Evolutionary conservation across 352 stramenopile species (phyloP), one percentile per base, ranked within the genome.

Genomic region (Phytophthora hybrid): DNA sequence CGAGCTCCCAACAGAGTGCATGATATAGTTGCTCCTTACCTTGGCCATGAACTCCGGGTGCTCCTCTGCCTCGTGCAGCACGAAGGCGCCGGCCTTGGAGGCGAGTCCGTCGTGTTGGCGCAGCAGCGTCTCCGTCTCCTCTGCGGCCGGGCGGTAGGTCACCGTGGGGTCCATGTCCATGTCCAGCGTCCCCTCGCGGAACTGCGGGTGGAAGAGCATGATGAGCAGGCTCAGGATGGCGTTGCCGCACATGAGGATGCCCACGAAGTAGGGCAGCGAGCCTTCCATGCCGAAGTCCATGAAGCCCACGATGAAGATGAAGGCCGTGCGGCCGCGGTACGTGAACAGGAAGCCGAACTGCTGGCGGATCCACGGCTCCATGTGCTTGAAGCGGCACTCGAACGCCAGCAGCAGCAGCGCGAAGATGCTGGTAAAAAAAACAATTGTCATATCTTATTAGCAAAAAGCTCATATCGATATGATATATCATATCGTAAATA

Each of bases 331-430:
- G 13, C 90, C 90, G 55, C 88, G 84, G 66, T 94, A 96, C n/a
- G 90, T 95, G 75, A 96, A 96, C 56, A 96, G 79, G 65, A 96
- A 96, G 57, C 90, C 90, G 69, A 96, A 96, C 68, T 94, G 86
- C 59, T 91, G 76, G 58, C 90, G 87, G 69, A 96, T 95, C 77
- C 81, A 87, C 21, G 90, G 87, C 67, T 96, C 90, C 90, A 96
- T 96, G 58, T 91, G 93, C 77, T 84, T 80, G 69, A 96, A 93
- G 71, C 90, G 88, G 75, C 90, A 96, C 78, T 96, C 90, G 69
- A 96, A 96, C 39, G 90, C 87, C 29, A 96, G 66, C 65, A 95
- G 69, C 62, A 96, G 67, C 65, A 96, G 71, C 63, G 88, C 90
- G 71, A 96, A 95, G 56, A 96, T 89, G 56, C 89, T 96, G 57